Evolutionary conservation across 192 early-diverging fungal genomes (phyloP).

Genomic region (Backusella psychrophila): DNA sequence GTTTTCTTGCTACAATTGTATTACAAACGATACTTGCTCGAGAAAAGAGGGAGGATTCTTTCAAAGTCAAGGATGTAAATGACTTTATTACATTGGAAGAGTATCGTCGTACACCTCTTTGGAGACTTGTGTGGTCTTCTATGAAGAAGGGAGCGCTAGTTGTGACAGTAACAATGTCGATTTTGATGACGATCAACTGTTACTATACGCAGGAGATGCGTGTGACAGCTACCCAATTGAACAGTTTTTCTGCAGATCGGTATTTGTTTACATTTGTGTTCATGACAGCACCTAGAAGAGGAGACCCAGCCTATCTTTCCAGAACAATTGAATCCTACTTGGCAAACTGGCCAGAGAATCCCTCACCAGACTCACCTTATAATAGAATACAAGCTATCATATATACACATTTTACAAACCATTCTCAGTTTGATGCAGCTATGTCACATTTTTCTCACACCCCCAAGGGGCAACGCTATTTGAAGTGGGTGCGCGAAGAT

Average conservation of each 20-base stretch:
- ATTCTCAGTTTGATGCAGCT: constrained; percentile 41
- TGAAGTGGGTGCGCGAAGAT: constrained; percentile 45
- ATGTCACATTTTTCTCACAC: constrained; percentile 31
- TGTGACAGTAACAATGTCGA: constrained; percentile 19
- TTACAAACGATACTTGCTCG: constrained; percentile 24
- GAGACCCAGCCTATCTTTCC: constrained; percentile 42
- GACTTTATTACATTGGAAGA: constrained; percentile 8
- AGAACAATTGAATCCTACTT: constrained; percentile 47
- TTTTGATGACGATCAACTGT: constrained; percentile 36
- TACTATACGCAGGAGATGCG: constrained; percentile 28
- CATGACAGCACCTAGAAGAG: constrained; percentile 53
- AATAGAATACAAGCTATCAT: constrained; percentile 45
- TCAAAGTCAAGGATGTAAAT: not conserved
- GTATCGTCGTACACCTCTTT: constrained; percentile 26
- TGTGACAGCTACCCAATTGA: constrained; percentile 15
- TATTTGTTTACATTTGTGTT: constrained; percentile 45
- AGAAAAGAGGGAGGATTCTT: not conserved
- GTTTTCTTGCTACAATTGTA: constrained; percentile 36
- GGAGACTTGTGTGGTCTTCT: constrained; percentile 30
- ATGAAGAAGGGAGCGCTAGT: constrained; percentile 18
- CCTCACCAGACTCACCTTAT: constrained; percentile 41
- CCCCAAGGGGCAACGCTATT: constrained; percentile 43
- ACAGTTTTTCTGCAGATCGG: constrained; percentile 31
- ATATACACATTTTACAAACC: constrained; percentile 53
- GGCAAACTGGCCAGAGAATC: constrained; percentile 38